These are phyloP conservation scores for Brassica balearica DNA, from an alignment of 441 rosid genomes.

Conservation along the genomic window DNA sequence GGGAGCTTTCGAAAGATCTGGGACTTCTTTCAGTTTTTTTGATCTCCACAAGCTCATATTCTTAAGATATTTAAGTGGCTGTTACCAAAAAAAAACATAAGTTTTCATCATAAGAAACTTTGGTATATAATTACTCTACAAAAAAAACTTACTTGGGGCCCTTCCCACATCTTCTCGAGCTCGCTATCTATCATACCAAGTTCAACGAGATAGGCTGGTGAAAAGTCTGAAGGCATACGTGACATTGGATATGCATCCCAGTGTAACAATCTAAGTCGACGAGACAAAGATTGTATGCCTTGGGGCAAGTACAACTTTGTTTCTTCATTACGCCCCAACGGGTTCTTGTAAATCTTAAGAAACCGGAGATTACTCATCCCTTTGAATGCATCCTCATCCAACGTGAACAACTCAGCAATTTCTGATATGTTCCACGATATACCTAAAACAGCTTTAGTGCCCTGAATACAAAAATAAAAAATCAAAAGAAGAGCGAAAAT, in stretches of 20 bases:
- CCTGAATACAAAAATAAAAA: background rate
- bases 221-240: slow-evolving; percentile 9
- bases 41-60: slow-evolving; percentile 19
- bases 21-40: slow-evolving; percentile 12
- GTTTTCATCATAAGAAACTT: background rate
- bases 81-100: background rate
- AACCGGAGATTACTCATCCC: slow-evolving; percentile 9
- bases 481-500: background rate
- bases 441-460: slow-evolving; percentile 19
- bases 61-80: slow-evolving; percentile 13
- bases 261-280: slow-evolving; percentile 2
- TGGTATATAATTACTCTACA: too few species aligned
- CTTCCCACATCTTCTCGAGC: slow-evolving; percentile 17
- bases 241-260: slow-evolving; percentile 20
- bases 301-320: slow-evolving; percentile 2
- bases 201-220: slow-evolving; percentile 11
- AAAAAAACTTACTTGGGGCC: background rate
- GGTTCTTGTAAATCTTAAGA: slow-evolving; percentile 9
- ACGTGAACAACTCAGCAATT: background rate
- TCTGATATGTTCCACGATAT: slow-evolving; percentile 17
- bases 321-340: background rate
- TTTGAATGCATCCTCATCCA: slow-evolving; percentile 7
- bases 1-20: slow-evolving; percentile 22
- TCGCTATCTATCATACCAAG: background rate
- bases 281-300: slow-evolving; percentile 13